phyloP scores from a whole-genome alignment of 179 eudicot species.

The Vitellaria paradoxa region DNA sequence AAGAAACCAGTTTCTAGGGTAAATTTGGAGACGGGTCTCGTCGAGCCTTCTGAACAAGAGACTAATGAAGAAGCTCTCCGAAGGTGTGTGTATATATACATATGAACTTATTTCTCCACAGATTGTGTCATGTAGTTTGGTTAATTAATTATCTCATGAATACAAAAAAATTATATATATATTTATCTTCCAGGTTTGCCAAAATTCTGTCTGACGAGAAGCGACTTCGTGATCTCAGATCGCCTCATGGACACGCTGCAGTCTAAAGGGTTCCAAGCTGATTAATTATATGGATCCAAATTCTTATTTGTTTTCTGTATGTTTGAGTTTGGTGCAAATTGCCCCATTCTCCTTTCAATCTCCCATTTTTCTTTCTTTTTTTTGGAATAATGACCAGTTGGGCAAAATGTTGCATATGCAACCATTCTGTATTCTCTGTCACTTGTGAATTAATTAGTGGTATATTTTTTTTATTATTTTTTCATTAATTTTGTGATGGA shows the following conservation, averaged over 20 bases:
- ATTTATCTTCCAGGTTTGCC: slow-evolving; percentile 14
- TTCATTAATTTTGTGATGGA: too few relatives aligned
- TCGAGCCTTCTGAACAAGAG: not conserved
- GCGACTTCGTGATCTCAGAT: slow-evolving; percentile 1
- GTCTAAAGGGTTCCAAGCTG: not conserved
- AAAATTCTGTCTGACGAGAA: slow-evolving; percentile 1
- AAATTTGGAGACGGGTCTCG: slow-evolving; percentile 5
- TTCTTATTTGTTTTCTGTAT: not conserved
- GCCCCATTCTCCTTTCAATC: not conserved
- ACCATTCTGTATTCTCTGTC: too few relatives aligned
- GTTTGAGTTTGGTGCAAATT: not conserved
- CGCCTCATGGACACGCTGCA: not conserved
- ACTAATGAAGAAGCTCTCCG: slow-evolving; percentile 21
- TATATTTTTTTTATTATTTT: too few relatives aligned
- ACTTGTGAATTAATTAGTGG: too few relatives aligned
- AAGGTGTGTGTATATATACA: slow-evolving; percentile 3
- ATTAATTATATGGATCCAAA: not conserved
- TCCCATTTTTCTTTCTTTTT: not conserved
- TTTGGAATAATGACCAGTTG: too few relatives aligned
- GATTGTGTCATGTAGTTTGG: not conserved
- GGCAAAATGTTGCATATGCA: too few relatives aligned
- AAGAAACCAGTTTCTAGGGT: slow-evolving; percentile 16
- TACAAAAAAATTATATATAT: not conserved
- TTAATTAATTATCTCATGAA: not conserved
- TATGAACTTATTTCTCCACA: not conserved